Evolutionary conservation across 2,329 filamentous ascomycete species (phyloP).

Genomic region (Penicillium sclerotiorum): DNA sequence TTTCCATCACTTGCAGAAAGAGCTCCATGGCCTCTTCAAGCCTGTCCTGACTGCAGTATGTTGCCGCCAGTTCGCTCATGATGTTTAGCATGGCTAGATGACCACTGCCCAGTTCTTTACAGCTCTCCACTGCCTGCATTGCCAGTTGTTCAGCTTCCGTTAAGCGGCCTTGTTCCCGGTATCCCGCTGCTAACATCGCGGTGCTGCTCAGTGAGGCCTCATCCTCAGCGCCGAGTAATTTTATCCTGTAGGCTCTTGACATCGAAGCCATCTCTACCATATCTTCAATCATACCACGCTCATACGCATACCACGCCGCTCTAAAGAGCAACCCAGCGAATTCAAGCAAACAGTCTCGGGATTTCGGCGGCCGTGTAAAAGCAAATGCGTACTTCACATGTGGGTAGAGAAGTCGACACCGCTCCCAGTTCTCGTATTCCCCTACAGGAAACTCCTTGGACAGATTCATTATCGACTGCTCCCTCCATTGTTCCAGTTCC

Average conservation of each 20-base stretch:
- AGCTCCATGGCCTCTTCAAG: background rate
- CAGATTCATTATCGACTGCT: slow-evolving; percentile 24
- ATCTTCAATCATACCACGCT: slow-evolving; percentile 3
- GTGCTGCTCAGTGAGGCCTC: background rate
- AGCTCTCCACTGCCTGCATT: background rate
- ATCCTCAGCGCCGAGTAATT: background rate
- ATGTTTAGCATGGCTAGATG: background rate
- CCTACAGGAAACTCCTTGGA: slow-evolving; percentile 19
- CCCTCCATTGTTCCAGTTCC: slow-evolving; percentile 29
- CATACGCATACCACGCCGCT: slow-evolving; percentile 9
- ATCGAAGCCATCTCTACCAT: slow-evolving; percentile 3
- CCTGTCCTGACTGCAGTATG: background rate
- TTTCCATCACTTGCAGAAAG: background rate
- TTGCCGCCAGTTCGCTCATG: background rate
- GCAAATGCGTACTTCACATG: slow-evolving; percentile 23
- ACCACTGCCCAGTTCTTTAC: background rate
- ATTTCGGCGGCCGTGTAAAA: slow-evolving; percentile 13
- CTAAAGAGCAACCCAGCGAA: slow-evolving; percentile 9
- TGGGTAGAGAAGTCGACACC: slow-evolving; percentile 26
- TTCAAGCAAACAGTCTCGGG: background rate
- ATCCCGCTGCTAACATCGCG: slow-evolving; percentile 13
- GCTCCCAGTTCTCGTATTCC: slow-evolving; percentile 29
- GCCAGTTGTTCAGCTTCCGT: background rate
- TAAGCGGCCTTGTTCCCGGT: slow-evolving; percentile 11
- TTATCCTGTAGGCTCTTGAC: background rate